Evolutionary conservation across 1,284 basidiomycete genomes (phyloP).

Genomic region (Tilletia horrida): DNA sequence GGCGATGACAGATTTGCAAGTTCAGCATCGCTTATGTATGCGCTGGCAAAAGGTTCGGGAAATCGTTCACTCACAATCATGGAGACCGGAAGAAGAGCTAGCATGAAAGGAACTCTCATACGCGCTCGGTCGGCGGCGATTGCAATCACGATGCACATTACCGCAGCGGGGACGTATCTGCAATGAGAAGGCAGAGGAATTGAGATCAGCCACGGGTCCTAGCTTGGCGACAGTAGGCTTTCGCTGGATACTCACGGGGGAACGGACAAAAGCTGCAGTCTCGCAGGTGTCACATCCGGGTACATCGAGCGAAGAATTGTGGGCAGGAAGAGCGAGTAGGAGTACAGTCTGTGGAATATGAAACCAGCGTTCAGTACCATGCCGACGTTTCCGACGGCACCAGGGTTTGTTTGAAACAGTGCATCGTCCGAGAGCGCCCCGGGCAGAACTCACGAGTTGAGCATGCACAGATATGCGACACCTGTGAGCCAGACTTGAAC

Average conservation of each 20-base stretch:
- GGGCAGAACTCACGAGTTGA: not conserved
- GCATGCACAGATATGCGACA: constrained; percentile 31
- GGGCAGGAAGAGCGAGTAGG: constrained; percentile 37
- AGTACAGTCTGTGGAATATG: constrained; percentile 36
- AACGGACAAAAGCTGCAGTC: constrained; percentile 39
- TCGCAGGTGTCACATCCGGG: constrained; percentile 32
- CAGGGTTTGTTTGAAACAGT: too few species aligned
- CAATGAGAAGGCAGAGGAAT: too few species aligned
- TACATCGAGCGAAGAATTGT: constrained; percentile 35
- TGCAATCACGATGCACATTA: constrained; percentile 51
- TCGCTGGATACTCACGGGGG: constrained; percentile 28
- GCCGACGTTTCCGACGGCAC: not conserved
- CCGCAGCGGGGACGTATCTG: constrained; percentile 37
- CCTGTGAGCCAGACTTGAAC: constrained; percentile 43
- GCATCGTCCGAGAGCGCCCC: too few species aligned
- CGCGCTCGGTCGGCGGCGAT: constrained; percentile 53
- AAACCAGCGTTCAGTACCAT: constrained; percentile 8
- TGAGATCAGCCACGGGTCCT: not conserved
- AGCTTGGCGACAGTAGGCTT: not conserved
- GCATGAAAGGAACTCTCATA: constrained; percentile 53
- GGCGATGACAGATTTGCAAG: not conserved
- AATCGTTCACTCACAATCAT: constrained; percentile 36
- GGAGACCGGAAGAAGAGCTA: constrained; percentile 49
- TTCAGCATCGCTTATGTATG: too few species aligned
- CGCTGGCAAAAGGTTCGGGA: too few species aligned